Base-by-base conservation (phyloP, 2,329 filamentous ascomycete species). In the Hypoxylon sp. region DNA sequence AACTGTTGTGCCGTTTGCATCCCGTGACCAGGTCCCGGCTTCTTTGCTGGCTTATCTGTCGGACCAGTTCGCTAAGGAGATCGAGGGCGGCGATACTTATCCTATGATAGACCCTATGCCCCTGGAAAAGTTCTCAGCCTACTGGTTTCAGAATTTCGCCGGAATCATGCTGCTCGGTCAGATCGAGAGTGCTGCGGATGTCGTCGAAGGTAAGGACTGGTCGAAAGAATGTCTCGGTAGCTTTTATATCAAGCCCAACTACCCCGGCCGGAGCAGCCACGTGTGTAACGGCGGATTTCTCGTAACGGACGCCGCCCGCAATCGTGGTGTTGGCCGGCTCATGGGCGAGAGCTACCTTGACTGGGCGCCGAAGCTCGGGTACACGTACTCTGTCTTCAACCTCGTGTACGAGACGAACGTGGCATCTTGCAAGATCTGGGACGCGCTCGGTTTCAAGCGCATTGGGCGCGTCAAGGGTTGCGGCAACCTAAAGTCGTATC, bases 171-270 rank as follows among this genome's bases (percentile, higher is more conserved):
- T 97, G 21, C 84, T 96, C 45, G 93, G 94, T 62, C 89, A 91
- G 74, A 89, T 95, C 63, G 86, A 88, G 56, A 85, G 85, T 62
- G 82, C 87, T 25, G 85, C 88, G 60, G 89, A 90, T 62, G 80
- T 87, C 65, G 74, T 84, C 73, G 80, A 89, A 80, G 80, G 85
- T 79, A 83, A 84, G 71, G 92, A 95, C 79, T 97, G 94, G 93
- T 87, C 89, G 71, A 90, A 90, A 75, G 86, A 91, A 74, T 97
- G 93, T 75, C 83, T 97, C 46, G 94, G 94, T 63, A 97, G 93
- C 81, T 97, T 97, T 81, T 97, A 96, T 81, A 92, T 97, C 84
- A 94, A 96, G 82, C 93, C 94, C 51, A 97, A 97, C 80, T 97
- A 97, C 79, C 93, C 94, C 0, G 94, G 94, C 51, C 87, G 94